phyloP scores from a whole-genome alignment of 192 early-diverging fungal genomes.

The Coemansia sp. region DNA sequence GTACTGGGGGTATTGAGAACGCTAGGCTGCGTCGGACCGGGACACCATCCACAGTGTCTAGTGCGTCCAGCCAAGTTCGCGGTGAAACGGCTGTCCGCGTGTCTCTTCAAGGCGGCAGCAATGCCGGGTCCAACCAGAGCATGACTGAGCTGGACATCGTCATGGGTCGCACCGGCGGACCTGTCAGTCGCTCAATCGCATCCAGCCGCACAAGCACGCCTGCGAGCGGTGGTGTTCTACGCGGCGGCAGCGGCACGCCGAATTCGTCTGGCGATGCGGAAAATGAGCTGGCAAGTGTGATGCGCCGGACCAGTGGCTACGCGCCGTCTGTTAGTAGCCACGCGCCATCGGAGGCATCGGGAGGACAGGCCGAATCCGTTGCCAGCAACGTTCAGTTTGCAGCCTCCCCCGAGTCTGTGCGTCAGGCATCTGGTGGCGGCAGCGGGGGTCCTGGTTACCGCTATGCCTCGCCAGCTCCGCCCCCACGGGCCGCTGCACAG shows the following conservation, averaged over 20 bases:
- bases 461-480: not conserved
- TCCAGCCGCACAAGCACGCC: slow-evolving; percentile 16
- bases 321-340: slow-evolving; percentile 38
- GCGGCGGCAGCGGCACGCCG: slow-evolving; percentile 36
- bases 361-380: slow-evolving; percentile 16
- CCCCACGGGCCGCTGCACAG: slow-evolving; percentile 4
- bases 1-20: slow-evolving; percentile 40
- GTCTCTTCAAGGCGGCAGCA: not conserved
- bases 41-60: slow-evolving; percentile 4
- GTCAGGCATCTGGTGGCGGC: slow-evolving; percentile 1
- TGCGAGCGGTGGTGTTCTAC: slow-evolving; percentile 3
- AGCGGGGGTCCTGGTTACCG: slow-evolving; percentile 12
- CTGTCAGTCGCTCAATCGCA: slow-evolving; percentile 6
- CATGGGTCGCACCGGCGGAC: slow-evolving; percentile 43
- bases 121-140: slow-evolving; percentile 11
- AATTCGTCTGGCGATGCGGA: slow-evolving; percentile 20
- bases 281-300: slow-evolving; percentile 45
- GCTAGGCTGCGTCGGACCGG: slow-evolving; percentile 24
- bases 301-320: slow-evolving; percentile 47
- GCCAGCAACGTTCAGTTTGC: slow-evolving; percentile 34
- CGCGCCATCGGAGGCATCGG: slow-evolving; percentile 17
- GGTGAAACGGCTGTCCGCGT: not conserved
- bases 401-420: slow-evolving; percentile 17
- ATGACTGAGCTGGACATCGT: slow-evolving; percentile 49
- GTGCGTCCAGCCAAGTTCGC: slow-evolving; percentile 4